Conservation (phyloP, 306 rosid species). For the Cicer yamashitae region DNA sequence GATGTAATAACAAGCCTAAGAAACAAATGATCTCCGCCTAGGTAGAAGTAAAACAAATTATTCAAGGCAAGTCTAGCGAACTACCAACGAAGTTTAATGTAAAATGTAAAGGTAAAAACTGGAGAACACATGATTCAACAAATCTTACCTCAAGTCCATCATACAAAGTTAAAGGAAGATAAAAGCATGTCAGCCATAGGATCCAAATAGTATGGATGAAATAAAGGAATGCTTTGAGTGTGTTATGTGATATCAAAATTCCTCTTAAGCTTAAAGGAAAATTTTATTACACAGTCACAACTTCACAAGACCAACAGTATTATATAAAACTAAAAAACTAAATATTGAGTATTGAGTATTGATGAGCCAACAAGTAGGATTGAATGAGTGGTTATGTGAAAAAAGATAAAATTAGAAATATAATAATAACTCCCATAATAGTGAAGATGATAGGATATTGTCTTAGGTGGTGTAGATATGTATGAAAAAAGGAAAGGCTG, state of each 20-base stretch:
- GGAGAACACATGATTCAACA: neutral
- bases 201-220: neutral
- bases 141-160: neutral
- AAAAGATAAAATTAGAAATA: neutral
- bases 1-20: neutral
- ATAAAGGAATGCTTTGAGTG: neutral
- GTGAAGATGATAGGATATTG: neutral
- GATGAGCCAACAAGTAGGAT: neutral
- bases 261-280: neutral
- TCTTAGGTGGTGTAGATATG: neutral
- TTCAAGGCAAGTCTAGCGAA: neutral
- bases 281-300: neutral
- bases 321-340: neutral
- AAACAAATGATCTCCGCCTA: neutral
- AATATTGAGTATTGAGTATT: neutral
- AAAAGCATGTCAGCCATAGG: neutral
- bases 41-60: neutral
- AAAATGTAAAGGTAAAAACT: neutral
- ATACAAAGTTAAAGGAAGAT: neutral
- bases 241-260: neutral
- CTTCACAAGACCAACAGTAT: neutral
- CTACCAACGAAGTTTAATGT: too few species aligned
- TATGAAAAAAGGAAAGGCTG: neutral
- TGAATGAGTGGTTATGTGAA: neutral
- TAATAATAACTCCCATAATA: neutral